Percentiles rank a stretch among this genome's conserved stretches.
These are phyloP conservation scores for Leccinum olivaceopallidum DNA, from an alignment of 768 basidiomycete genomes.

Conservation along the genomic window DNA sequence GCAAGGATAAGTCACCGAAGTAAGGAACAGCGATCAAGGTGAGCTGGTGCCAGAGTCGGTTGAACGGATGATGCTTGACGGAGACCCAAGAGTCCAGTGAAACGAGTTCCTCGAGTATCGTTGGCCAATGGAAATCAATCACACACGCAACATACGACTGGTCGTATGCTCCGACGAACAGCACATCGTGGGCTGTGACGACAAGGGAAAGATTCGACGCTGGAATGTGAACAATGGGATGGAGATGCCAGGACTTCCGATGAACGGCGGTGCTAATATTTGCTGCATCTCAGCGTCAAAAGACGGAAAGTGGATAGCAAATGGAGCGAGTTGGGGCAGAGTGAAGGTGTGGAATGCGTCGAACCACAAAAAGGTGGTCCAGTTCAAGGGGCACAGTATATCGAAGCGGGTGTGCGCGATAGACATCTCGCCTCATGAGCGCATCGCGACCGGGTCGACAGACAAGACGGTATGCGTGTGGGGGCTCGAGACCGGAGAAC, in stretches of 20 bases:
- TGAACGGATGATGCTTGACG: neutral
- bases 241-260: neutral
- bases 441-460: neutral
- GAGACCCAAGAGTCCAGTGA: neutral
- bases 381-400: neutral
- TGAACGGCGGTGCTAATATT: neutral
- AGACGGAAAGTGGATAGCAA: neutral
- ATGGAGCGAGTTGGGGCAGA: neutral
- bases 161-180: neutral
- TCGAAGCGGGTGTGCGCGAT: neutral
- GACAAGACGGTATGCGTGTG: neutral
- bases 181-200: neutral
- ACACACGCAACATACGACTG: neutral
- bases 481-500: neutral
- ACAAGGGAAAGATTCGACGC: neutral
- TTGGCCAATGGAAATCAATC: neutral
- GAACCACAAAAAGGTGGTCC: neutral
- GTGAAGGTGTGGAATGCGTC: neutral
- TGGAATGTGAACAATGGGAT: neutral
- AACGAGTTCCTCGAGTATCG: neutral
- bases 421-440: neutral
- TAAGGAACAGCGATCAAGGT: neutral
- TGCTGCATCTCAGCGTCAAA: neutral
- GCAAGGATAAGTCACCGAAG: neutral
- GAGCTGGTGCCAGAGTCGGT: neutral